Evolutionary conservation across 1,284 basidiomycete species (phyloP), one percentile per base, ranked within the genome.

Genomic region (Fomitopsis betulina): DNA sequence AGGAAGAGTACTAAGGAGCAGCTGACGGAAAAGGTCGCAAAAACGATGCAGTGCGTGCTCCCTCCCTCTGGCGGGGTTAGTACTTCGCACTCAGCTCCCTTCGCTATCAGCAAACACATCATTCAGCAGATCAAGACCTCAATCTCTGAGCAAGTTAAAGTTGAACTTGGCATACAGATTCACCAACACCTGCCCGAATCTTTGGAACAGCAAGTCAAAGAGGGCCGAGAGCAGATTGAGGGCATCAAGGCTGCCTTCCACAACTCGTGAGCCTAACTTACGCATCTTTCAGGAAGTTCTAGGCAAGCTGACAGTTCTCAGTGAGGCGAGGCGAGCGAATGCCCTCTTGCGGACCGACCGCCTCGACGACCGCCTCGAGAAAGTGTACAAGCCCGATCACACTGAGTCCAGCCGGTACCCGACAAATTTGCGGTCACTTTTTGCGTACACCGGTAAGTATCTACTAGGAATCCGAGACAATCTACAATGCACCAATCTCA

Each of bases 301-400:
- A 43, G n/a, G 42, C 10, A 53, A 45, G 45, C 27, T n/a, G 21
- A 40, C 25, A 19, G 0, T 17, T 15, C 8, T 9, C 59, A 83
- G 84, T 2, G 73, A 81, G 60, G 78, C 83, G 19, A 73, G 84
- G 54, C 72, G 75, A n/a, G 66, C 62, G 30, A 85, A 86, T 65
- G 72, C 80, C 3, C 67, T 62, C 3, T 56, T 81, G 17, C 71
- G 77, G n/a, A 62, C 72, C 1, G 73, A 68, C 42, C 73, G 80
- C 64, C 63, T 79, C 21, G 70, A 78, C 58, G 80, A 83, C 53
- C 66, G 68, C 1, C 69, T 86, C 39, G 68, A 70, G 7, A 65
- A 71, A 2, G 73, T 86, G n/a, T 59, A 81, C 59, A 81, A 74
- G 58, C 62, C 71, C 3, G 76, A 82, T 60, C 83, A 83, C 2